Percentiles rank a stretch among this genome's conserved stretches.
Evolutionary conservation across 2,329 filamentous ascomycete genomes (phyloP).

Genomic region (Penicillium thymicola): DNA sequence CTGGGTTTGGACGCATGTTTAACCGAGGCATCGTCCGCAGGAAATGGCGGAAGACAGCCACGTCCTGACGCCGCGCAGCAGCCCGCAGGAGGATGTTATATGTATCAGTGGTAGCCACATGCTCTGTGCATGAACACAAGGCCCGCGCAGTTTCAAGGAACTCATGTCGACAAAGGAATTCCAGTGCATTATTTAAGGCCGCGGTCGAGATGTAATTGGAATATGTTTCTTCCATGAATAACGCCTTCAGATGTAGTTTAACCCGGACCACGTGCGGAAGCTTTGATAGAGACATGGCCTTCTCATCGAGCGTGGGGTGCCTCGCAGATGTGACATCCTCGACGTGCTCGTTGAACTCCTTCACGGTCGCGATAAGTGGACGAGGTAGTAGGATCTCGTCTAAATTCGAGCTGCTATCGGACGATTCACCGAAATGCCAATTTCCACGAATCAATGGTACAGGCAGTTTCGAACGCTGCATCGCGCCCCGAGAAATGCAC

Average conservation of each 20-base stretch:
- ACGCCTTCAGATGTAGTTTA: slow-evolving; percentile 23
- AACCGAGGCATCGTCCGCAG: slow-evolving; percentile 39
- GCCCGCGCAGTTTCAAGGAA: slow-evolving; percentile 29
- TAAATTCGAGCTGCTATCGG: slow-evolving; percentile 5
- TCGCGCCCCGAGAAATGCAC: slow-evolving; percentile 26
- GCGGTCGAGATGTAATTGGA: slow-evolving; percentile 36
- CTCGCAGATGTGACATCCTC: slow-evolving; percentile 33
- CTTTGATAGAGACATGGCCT: neutral
- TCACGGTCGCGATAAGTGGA: slow-evolving; percentile 29
- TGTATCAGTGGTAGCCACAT: slow-evolving; percentile 38
- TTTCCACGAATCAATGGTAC: slow-evolving; percentile 32
- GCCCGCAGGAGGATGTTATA: slow-evolving; percentile 46
- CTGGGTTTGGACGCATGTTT: slow-evolving; percentile 38
- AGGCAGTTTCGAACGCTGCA: slow-evolving; percentile 20
- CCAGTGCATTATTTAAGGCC: slow-evolving; percentile 42
- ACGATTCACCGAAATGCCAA: slow-evolving; percentile 22
- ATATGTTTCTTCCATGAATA: slow-evolving; percentile 35
- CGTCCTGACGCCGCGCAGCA: slow-evolving; percentile 38
- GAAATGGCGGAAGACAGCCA: slow-evolving; percentile 38
- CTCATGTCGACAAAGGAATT: slow-evolving; percentile 36
- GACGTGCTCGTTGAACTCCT: slow-evolving; percentile 40
- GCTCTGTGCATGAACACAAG: slow-evolving; percentile 37
- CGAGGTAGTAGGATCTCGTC: slow-evolving; percentile 15
- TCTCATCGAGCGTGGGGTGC: slow-evolving; percentile 12
- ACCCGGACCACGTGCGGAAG: slow-evolving; percentile 15